Base-by-base conservation (phyloP, 345 rosid species). In the Salix koriyanagi region DNA sequence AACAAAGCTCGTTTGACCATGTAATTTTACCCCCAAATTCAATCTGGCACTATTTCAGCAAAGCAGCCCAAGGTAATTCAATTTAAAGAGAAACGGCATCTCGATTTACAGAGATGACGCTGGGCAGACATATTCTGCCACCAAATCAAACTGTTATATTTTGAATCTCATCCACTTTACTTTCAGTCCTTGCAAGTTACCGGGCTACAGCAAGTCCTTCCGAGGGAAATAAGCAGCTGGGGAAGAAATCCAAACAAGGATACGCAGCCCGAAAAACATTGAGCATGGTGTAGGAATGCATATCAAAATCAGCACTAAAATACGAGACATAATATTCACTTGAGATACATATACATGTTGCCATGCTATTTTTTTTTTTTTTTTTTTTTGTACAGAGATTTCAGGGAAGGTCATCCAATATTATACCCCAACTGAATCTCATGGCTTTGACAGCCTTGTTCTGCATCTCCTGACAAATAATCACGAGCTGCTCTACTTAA, bases 381-480 rank as follows among this genome's bases (percentile, higher is more conserved):
- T 25, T 25, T 25, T 25, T 65, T 79, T 83, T 86, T 86, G 81
- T 84, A 87, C 87, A 88, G 86, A 83, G 75, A 64, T 70, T 76
- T 75, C 80, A 80, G 83, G 39, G 68, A 65, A 72, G 87, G 83
- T 79, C 77, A 67, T 77, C 69, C 77, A 81, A 85, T 87, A 87
- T 67, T 86, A 84, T 78, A 84, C 89, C 90, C 76, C 75, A 65
- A 70, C 87, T 74, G 78, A 77, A 56, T 81, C 77, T 66, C 68
- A 69, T 64, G 89, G 87, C 83, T 80, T 76, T 69, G 25, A 39
- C 69, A 80, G 77, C 86, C 85, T 85, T 60, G 64, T 76, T 78
- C 80, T 56, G 79, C 79, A 82, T 80, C 79, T 83, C 82, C 88
- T 85, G 87, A 61, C 74, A 77, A 83, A 78, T 64, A 66, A 73